Evolutionary conservation across 495 filamentous ascomycete species (phyloP), one percentile per base, ranked within the genome.

Genomic region (Hypoxylon crocopeplum): DNA sequence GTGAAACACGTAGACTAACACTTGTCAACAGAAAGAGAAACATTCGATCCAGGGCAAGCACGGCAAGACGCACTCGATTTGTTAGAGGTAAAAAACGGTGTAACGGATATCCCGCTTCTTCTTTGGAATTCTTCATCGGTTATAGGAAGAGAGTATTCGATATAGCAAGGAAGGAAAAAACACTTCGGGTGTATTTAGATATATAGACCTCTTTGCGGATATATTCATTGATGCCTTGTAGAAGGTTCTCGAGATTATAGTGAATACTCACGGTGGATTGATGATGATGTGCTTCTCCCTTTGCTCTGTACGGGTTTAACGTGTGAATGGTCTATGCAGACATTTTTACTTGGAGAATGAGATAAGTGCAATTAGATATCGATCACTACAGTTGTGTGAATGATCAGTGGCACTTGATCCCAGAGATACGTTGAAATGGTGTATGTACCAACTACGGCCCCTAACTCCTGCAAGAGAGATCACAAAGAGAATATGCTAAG

Each of bases 11-110:
- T n/a, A 29, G 3, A 13, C 33, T 51, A 24, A 66, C 48, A 15
- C 11, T 5, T 2, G 11, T 3, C 21, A 51, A 56, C 76, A 85
- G 70, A 81, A 83, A 57, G 91, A 96, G 77, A 86, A 83, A 68
- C 92, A 96, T 72, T 89, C 85, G 27, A 72, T 96, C 72, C 90
- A 96, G 79, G 91, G 90, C 3, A 91, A 92, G 83, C 82, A 82
- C 48, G 91, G 91, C 38, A 96, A 96, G 84, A 91, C 91, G 10
- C 91, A 95, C 70, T 86, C 83, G 27, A 78, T 93, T 48, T 96
- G 91, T 75, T 94, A 87, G 59, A 39, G 12, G 7, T 41, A 10
- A 34, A 3, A 13, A 34, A 13, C 5, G 40, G 30, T 16, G 13
- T 30, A 0, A 24, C 13, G 27, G 39, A 58, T 22, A n/a, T 41